Conservation (phyloP, 176 grass and related monocot genomes). For the Raddia distichophylla region DNA sequence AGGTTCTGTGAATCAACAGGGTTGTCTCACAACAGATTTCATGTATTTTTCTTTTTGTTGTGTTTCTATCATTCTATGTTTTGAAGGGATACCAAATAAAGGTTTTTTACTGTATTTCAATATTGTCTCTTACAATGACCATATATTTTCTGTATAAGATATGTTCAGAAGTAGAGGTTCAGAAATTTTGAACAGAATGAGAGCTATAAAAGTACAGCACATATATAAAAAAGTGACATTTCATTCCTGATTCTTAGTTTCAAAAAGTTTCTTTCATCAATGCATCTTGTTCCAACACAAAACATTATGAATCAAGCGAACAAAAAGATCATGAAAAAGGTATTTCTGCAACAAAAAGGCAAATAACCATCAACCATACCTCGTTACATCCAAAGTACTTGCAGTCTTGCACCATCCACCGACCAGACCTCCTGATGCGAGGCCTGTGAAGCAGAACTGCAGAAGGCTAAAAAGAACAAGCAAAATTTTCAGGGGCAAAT, state of each 20-base stretch:
- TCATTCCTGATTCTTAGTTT: background rate
- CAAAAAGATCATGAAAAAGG: background rate
- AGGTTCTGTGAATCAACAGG: conserved; percentile 15
- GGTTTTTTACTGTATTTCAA: background rate
- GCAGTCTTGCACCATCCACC: conserved; percentile 35
- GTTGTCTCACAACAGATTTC: background rate
- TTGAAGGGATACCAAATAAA: background rate
- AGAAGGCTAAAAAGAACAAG: conserved; percentile 17
- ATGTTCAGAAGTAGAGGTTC: background rate
- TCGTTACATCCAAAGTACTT: conserved; percentile 10
- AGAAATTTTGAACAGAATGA: background rate
- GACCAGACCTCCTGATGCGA: conserved; percentile 21
- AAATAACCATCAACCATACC: conserved; percentile 18
- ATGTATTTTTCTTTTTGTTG: background rate
- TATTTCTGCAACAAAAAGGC: background rate
- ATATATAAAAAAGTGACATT: background rate
- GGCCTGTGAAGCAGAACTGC: conserved; percentile 21
- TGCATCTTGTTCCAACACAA: background rate
- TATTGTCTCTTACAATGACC: conserved; percentile 1
- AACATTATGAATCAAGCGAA: background rate
- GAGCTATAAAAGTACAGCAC: background rate
- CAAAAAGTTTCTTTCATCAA: background rate
- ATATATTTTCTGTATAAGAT: background rate
- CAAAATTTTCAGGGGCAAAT: background rate
- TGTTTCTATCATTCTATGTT: background rate